A percentile compares a stretch with the other conserved stretches of the same genome.
Conservation (phyloP, 108 stramenopile species). For the Fragilariopsis cylindrus region DNA sequence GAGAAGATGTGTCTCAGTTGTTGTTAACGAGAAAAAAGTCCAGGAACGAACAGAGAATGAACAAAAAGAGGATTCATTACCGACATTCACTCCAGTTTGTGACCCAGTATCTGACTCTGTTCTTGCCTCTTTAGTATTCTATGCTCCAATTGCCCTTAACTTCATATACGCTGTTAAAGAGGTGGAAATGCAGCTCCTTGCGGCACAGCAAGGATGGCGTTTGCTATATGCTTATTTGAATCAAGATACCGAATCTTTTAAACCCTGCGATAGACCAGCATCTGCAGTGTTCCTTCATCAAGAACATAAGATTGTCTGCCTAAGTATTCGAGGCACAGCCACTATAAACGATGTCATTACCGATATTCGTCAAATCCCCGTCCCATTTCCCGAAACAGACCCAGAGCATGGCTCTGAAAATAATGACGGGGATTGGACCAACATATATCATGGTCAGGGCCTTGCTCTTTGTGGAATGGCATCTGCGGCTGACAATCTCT, state of each 20-base stretch:
- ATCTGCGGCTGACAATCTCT: constrained; percentile 73
- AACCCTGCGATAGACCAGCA: constrained; percentile 62
- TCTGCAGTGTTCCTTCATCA: constrained; percentile 76
- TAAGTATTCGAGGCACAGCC: constrained; percentile 89
- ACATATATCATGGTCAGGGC: constrained; percentile 62
- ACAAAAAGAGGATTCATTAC: not conserved
- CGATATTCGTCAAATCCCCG: constrained; percentile 91
- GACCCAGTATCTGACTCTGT: constrained; percentile 61
- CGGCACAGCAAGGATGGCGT: constrained; percentile 89
- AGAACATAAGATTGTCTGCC: constrained; percentile 70
- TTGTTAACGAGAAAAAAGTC: too few species aligned
- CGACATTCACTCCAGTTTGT: constrained; percentile 62
- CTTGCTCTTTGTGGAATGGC: constrained; percentile 88
- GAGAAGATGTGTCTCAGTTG: too few species aligned
- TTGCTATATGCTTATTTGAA: constrained; percentile 81
- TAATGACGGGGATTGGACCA: constrained; percentile 74
- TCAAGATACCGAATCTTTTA: constrained; percentile 39
- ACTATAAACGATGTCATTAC: constrained; percentile 94
- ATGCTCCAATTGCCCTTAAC: constrained; percentile 90
- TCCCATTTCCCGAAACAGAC: constrained; percentile 75
- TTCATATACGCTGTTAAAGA: constrained; percentile 87
- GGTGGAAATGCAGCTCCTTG: constrained; percentile 91
- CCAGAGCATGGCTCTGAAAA: constrained; percentile 16
- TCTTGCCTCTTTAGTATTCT: constrained; percentile 69
- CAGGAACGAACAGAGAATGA: constrained; percentile 10